phyloP scores from a whole-genome alignment of 192 early-diverging fungal species.

The Mortierella claussenii region DNA sequence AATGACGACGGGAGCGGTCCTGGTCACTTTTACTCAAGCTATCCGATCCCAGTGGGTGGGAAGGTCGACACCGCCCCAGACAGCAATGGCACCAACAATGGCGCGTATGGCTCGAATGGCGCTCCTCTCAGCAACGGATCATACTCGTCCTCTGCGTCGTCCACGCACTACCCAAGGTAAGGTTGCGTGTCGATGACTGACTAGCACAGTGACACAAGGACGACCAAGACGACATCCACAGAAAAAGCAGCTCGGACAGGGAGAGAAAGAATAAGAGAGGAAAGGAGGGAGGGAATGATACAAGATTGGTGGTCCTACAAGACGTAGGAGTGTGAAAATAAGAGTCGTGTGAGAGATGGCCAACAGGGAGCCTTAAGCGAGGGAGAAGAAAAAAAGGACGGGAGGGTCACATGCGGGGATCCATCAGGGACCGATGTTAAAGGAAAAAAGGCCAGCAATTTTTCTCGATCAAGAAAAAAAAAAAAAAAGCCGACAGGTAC shows the following conservation, averaged over 20 bases:
- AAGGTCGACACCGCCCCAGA: not conserved
- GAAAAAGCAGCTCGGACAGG: too few relatives aligned
- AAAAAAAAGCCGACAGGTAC: too few relatives aligned
- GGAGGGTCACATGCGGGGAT: constrained; percentile 21
- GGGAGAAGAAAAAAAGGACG: not conserved
- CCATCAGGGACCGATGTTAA: not conserved
- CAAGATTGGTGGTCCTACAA: not conserved
- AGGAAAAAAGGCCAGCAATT: too few relatives aligned
- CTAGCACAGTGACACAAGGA: too few relatives aligned
- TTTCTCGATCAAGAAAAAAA: too few relatives aligned
- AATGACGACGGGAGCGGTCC: constrained; percentile 13
- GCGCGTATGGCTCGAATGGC: too few relatives aligned
- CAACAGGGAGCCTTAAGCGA: not conserved
- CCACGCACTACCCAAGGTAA: constrained; percentile 35
- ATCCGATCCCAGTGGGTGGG: constrained; percentile 15
- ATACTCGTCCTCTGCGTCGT: constrained; percentile 36
- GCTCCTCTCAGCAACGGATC: constrained; percentile 33
- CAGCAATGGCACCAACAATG: constrained; percentile 14
- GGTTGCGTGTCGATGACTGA: too few relatives aligned
- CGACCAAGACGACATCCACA: too few relatives aligned
- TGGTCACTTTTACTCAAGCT: constrained; percentile 15
- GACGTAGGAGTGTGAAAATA: constrained; percentile 28
- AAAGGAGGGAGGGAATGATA: not conserved
- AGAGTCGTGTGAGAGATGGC: too few relatives aligned
- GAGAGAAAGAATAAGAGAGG: not conserved